Conservation (phyloP, 2,329 filamentous ascomycete species). For the Aspergillus sclerotialis region DNA sequence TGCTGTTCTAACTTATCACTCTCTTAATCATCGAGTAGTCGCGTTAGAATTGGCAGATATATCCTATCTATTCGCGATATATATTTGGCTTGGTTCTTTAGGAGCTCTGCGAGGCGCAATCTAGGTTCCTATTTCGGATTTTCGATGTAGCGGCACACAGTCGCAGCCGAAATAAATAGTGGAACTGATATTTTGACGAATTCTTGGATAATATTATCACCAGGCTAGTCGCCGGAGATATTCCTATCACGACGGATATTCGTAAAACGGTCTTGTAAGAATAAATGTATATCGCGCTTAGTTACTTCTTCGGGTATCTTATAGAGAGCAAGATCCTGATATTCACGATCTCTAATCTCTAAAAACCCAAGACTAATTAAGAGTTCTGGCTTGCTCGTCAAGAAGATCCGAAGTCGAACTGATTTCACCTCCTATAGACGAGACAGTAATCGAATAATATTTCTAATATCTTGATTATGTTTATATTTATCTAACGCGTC, state of each 20-base stretch:
- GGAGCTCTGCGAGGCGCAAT: slow-evolving; percentile 5
- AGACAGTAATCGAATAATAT: slow-evolving; percentile 15
- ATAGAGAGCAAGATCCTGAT: slow-evolving; percentile 16
- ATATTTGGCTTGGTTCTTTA: slow-evolving; percentile 5
- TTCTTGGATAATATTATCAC: neutral
- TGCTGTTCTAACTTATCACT: slow-evolving; percentile 5
- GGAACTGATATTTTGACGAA: slow-evolving; percentile 4
- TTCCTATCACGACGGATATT: slow-evolving; percentile 5
- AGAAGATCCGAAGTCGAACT: slow-evolving; percentile 12
- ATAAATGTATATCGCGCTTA: slow-evolving; percentile 14
- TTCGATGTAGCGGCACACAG: slow-evolving; percentile 2
- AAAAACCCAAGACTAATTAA: slow-evolving; percentile 14
- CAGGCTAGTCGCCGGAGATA: slow-evolving; percentile 6
- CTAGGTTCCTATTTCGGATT: slow-evolving; percentile 2
- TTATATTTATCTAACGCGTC: slow-evolving; percentile 21
- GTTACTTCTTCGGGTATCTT: slow-evolving; percentile 13
- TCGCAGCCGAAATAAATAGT: slow-evolving; percentile 6
- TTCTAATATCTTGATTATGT: slow-evolving; percentile 7
- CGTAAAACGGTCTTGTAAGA: slow-evolving; percentile 8
- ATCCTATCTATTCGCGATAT: slow-evolving; percentile 14
- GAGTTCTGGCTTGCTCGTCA: slow-evolving; percentile 20
- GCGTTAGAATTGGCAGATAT: slow-evolving; percentile 15
- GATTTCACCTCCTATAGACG: slow-evolving; percentile 3
- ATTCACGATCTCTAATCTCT: slow-evolving; percentile 7
- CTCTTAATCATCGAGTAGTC: slow-evolving; percentile 6